Evolutionary conservation across 1,284 basidiomycete genomes (phyloP).

Genomic region (Fomes fomentarius): DNA sequence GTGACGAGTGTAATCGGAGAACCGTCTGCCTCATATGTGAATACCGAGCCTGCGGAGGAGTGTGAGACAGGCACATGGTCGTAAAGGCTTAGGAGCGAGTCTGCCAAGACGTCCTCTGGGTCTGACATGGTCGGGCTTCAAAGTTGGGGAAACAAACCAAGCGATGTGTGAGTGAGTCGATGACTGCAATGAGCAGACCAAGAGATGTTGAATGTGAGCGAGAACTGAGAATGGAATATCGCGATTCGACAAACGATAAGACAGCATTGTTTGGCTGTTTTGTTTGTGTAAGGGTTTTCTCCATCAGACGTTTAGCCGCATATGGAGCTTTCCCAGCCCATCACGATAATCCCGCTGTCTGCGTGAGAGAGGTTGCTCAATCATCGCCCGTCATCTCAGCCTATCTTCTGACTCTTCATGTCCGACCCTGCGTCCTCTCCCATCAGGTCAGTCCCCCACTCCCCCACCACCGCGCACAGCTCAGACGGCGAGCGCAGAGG

Average conservation of each 20-base stretch:
- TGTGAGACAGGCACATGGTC: constrained; percentile 61
- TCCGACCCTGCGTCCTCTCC: constrained; percentile 22
- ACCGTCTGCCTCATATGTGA: constrained; percentile 27
- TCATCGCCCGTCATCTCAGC: background rate
- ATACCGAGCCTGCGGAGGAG: constrained; percentile 52
- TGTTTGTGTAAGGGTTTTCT: constrained; percentile 10
- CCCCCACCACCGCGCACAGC: too few species aligned
- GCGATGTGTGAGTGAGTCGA: background rate
- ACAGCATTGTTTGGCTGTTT: background rate
- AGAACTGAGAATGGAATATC: background rate
- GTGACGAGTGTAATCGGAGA: constrained; percentile 45
- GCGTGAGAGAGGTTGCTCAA: background rate
- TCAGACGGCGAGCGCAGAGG: background rate
- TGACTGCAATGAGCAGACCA: too few species aligned
- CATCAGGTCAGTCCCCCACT: constrained; percentile 12
- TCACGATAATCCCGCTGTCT: constrained; percentile 14
- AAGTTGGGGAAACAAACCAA: too few species aligned
- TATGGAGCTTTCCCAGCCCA: background rate
- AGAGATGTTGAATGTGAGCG: background rate
- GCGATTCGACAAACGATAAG: background rate
- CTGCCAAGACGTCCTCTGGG: constrained; percentile 67
- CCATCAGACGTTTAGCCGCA: background rate
- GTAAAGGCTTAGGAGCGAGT: constrained; percentile 63
- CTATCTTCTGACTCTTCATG: constrained; percentile 7
- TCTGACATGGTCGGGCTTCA: constrained; percentile 33